A percentile compares a stretch with the other conserved stretches of the same genome.
Conservation (phyloP, 306 rosid species). For the Ochetophila trinervis region DNA sequence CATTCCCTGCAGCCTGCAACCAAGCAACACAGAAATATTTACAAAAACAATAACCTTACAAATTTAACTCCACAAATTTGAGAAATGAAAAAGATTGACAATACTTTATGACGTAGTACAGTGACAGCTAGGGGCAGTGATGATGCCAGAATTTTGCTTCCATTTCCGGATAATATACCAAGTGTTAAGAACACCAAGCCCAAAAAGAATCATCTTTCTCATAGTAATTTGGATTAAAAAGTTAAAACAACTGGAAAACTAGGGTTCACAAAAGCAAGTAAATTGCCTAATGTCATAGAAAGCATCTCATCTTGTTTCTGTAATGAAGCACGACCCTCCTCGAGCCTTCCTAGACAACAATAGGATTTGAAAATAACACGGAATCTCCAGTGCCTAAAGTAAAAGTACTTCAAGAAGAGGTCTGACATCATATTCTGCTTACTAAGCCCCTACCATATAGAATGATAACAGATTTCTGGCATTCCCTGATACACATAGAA, state of each 20-base stretch:
- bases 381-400: constrained; percentile 85
- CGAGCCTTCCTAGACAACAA: constrained; percentile 79
- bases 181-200: constrained; percentile 30
- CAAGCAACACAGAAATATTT: constrained; percentile 24
- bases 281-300: constrained; percentile 51
- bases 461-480: no score
- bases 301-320: constrained; percentile 61
- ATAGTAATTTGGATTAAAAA: constrained; percentile 19
- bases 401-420: constrained; percentile 38
- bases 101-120: constrained; percentile 70
- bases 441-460: no score
- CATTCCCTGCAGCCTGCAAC: constrained; percentile 86
- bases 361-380: constrained; percentile 61
- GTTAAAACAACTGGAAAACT: neutral
- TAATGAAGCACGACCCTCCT: constrained; percentile 73
- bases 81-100: constrained; percentile 18
- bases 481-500: no score
- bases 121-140: constrained; percentile 61
- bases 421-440: no score
- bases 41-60: neutral
- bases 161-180: constrained; percentile 53
- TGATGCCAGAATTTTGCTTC: constrained; percentile 59
- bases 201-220: constrained; percentile 10
- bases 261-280: neutral
- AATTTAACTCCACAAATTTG: neutral